Evolutionary conservation across 2,329 filamentous ascomycete species (phyloP).

Genomic region (Thelonectria olida): DNA sequence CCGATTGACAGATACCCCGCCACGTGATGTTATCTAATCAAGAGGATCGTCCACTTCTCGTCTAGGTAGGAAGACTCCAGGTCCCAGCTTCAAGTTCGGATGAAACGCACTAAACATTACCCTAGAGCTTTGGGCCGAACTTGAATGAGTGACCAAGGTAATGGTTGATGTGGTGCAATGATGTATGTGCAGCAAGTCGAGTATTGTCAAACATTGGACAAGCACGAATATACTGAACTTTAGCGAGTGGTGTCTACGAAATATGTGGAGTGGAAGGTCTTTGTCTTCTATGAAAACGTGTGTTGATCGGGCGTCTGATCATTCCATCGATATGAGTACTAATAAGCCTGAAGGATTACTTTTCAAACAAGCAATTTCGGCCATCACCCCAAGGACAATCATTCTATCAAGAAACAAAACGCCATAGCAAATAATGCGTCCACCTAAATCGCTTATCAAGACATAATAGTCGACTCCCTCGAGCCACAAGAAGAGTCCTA

Average conservation of each 20-base stretch:
- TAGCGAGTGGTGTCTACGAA: background rate
- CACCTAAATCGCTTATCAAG: background rate
- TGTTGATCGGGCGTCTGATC: too few relatives aligned
- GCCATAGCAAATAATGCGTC: background rate
- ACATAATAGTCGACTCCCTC: background rate
- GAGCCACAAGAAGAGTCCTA: background rate
- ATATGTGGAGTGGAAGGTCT: background rate
- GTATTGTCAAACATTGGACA: background rate
- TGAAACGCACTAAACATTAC: background rate
- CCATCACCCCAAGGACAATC: background rate
- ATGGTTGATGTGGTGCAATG: background rate
- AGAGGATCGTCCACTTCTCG: background rate
- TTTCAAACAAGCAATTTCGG: background rate
- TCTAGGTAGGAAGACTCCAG: background rate
- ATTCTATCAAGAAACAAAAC: background rate
- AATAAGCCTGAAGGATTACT: background rate
- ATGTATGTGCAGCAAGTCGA: background rate
- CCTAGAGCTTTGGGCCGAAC: background rate
- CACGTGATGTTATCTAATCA: constrained; percentile 24
- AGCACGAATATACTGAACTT: background rate
- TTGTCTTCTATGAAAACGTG: background rate
- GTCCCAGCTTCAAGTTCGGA: background rate
- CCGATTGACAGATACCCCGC: constrained; percentile 17
- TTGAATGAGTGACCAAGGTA: background rate
- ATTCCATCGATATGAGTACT: too few relatives aligned